Evolutionary conservation across 1,284 basidiomycete genomes (phyloP), one percentile per base, ranked within the genome.

Genomic region (Volvariella volvacea): DNA sequence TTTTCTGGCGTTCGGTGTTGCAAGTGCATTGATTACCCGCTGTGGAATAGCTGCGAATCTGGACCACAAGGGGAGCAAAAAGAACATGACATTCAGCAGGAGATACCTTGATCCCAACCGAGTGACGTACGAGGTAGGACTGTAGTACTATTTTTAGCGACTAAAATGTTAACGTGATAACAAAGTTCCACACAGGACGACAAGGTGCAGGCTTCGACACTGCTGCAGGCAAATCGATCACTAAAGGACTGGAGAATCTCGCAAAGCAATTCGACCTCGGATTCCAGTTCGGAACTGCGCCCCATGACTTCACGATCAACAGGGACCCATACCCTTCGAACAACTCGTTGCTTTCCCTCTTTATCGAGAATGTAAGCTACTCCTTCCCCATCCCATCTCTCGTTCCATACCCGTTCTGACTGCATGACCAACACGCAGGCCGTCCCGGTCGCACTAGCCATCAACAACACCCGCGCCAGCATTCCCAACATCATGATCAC

Each of bases 81-180:
- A 68, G 49, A 73, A 76, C 55, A 61, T 87, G 39, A 73, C 72
- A 0, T 83, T 88, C 58, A 75, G 71, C 32, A 69, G 86, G 31
- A 72, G 86, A 20, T 88, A 89, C 58, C 65, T 89, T 6, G 87
- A 88, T 55, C 71, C 83, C 19, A 88, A 88, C 54, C 76, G 76
- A 31, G 74, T 83, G 20, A 81, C 86, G 1, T 88, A 82, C 49
- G 72, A 83, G 67, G 81, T 81, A 50, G 21, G 58, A 46, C n/a
- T 9, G 3, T 45, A 21, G 3, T 33, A 14, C 31, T 22, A 34
- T 12, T 46, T 14, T 40, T 14, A 10, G 25, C 17, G 16, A 15
- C 17, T 31, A 9, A 41, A 19, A 34, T 32, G n/a, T n/a, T n/a
- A 34, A 33, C n/a, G 41, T 31, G 32, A n/a, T 46, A 19, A 36